Evolutionary conservation across 2,329 filamentous ascomycete species (phyloP), one percentile per base, ranked within the genome.

Genomic region (Parastagonospora avenae): DNA sequence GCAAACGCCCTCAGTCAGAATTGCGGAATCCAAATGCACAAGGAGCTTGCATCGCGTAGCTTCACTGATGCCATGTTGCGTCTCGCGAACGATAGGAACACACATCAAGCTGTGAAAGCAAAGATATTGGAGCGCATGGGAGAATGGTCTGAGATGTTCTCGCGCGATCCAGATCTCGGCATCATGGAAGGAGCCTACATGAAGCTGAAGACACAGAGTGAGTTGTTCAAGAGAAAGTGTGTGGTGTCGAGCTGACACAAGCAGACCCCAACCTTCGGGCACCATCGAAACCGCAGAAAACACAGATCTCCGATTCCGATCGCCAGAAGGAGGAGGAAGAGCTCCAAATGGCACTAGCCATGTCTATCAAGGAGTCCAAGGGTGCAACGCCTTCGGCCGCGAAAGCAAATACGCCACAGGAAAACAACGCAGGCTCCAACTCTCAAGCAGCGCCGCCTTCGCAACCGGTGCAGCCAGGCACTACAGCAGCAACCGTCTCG

Each of bases 71-170:
- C 93, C 52, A 80, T 99, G 41, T 81, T 97, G 57, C 88, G 94
- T 70, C 84, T 99, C 52, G 92, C 94, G 59, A 91, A 88, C 77
- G 94, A 99, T 75, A 85, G 92, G 48, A 99, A 96, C 74, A 97
- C 93, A 45, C 94, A 97, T 74, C 88, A 89, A 71, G 91, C 96
- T 74, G 94, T 99, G 71, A 97, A 97, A 77, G 86, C 91, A 59
- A 97, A 97, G 83, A 96, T 99, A 60, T 77, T 97, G 52, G 93
- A 97, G 80, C 87, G 92, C 62, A 97, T 97, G 91, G 88, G 90
- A 73, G 91, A 93, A 59, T 99, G 94, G 94, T 87, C 89, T 50
- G 90, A 94, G 67, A 96, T 97, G 90, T 97, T 97, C 73, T 84
- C 85, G 65, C 87, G 84, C 54, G 91, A 97, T 70, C 85, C 92